Percentiles rank a stretch among this genome's conserved stretches.
These are phyloP conservation scores for Fusarium sp. DNA, from an alignment of 2,329 filamentous ascomycete species.

Conservation along the genomic window DNA sequence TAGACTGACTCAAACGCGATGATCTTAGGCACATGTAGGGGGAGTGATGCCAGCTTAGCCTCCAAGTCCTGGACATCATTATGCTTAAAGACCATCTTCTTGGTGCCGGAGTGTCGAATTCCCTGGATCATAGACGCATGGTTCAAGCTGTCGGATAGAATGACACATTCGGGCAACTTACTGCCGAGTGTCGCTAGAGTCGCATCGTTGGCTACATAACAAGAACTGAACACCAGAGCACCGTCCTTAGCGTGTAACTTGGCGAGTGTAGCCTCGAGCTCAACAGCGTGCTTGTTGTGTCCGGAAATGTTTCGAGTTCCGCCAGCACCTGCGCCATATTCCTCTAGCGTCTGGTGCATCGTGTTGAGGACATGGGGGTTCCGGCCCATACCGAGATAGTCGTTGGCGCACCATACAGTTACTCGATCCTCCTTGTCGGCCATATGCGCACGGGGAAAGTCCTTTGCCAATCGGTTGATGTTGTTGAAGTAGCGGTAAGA, in stretches of 20 bases:
- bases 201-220: constrained; percentile 98
- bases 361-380: constrained; percentile 86
- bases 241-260: constrained; percentile 92
- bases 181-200: constrained; percentile 96
- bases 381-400: constrained; percentile 97
- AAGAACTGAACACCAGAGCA: constrained; percentile 94
- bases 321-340: constrained; percentile 93
- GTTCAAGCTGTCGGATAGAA: constrained; percentile 96
- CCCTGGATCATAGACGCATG: constrained; percentile 99
- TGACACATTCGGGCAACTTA: constrained; percentile 95
- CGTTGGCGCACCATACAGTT: constrained; percentile 99
- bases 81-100: constrained; percentile 99
- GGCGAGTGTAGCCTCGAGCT: constrained; percentile 83
- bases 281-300: constrained; percentile 94
- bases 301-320: constrained; percentile 98
- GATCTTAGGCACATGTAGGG: constrained; percentile 89
- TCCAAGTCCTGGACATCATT: constrained; percentile 96
- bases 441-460: constrained; percentile 96
- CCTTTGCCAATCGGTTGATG: constrained; percentile 97
- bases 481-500: constrained; percentile 99
- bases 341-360: constrained; percentile 96
- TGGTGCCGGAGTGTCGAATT: constrained; percentile 95
- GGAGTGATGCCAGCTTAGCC: constrained; percentile 88
- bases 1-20: constrained; percentile 99
- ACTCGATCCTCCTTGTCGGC: constrained; percentile 84